A percentile compares a stretch with the other conserved stretches of the same genome.
These are phyloP conservation scores for Agaricales sp. DNA, from an alignment of 1,284 basidiomycete species.

Conservation along the genomic window DNA sequence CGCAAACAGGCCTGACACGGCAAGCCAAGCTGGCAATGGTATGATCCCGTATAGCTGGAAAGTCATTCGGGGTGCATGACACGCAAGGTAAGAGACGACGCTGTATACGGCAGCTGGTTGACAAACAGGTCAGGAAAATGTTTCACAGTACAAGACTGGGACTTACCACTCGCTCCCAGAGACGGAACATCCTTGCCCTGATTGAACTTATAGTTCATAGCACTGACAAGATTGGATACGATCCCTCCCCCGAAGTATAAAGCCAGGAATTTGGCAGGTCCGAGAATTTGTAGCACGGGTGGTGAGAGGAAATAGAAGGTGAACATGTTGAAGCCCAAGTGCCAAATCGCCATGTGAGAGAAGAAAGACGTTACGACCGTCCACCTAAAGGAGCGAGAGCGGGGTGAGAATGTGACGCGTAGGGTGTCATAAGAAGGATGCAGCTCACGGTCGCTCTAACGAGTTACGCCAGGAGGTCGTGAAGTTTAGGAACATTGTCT, in stretches of 20 bases:
- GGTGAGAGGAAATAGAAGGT: slow-evolving; percentile 76
- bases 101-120: slow-evolving; percentile 63
- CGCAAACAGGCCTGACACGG: slow-evolving; percentile 65
- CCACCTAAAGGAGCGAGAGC: slow-evolving; percentile 44
- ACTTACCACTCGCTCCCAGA: slow-evolving; percentile 68
- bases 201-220: slow-evolving; percentile 46
- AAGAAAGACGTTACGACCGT: slow-evolving; percentile 69
- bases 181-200: slow-evolving; percentile 36
- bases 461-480: slow-evolving; percentile 55
- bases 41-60: slow-evolving; percentile 79
- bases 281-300: slow-evolving; percentile 57
- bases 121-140: neutral
- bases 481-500: slow-evolving; percentile 62
- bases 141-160: neutral
- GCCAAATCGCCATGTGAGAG: slow-evolving; percentile 54
- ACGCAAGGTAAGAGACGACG: slow-evolving; percentile 63
- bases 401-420: neutral
- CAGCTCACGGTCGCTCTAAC: slow-evolving; percentile 51
- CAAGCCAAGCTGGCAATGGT: slow-evolving; percentile 77
- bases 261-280: slow-evolving; percentile 59
- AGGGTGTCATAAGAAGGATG: neutral
- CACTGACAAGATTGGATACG: slow-evolving; percentile 4
- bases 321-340: slow-evolving; percentile 74
- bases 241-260: slow-evolving; percentile 67
- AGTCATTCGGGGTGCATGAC: slow-evolving; percentile 53